Percentiles rank a stretch among this genome's conserved stretches.
Evolutionary conservation across 208 protist genomes (phyloP).

Genomic region (Crithidia mellificae): DNA sequence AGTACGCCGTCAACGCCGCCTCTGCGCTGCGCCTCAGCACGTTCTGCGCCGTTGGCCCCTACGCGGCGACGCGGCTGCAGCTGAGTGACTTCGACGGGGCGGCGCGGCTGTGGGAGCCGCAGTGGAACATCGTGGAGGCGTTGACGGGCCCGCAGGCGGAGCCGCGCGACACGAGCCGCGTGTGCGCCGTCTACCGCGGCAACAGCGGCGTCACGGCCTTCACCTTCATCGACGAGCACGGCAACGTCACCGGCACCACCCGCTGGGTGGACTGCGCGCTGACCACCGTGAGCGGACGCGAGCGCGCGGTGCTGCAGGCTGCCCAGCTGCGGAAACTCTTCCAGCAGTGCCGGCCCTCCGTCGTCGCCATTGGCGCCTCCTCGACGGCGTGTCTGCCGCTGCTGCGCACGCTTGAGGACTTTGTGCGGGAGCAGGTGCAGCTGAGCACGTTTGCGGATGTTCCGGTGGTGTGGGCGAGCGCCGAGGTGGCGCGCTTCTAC

Average conservation of each 20-base stretch:
- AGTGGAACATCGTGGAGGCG: constrained; percentile 88
- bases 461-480: constrained; percentile 70
- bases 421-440: constrained; percentile 61
- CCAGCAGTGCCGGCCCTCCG: constrained; percentile 51
- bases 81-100: constrained; percentile 57
- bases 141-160: constrained; percentile 26
- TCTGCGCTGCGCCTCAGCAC: constrained; percentile 53
- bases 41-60: constrained; percentile 69
- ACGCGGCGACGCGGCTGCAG: constrained; percentile 59
- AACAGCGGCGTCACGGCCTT: constrained; percentile 72
- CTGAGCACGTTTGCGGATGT: constrained; percentile 43
- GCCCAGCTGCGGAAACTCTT: constrained; percentile 72
- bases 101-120: constrained; percentile 65
- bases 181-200: constrained; percentile 77
- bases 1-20: constrained; percentile 40
- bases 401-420: constrained; percentile 65
- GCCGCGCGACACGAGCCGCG: constrained; percentile 38
- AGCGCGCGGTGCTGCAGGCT: constrained; percentile 51
- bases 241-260: constrained; percentile 58
- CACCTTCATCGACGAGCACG: constrained; percentile 76
- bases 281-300: constrained; percentile 53
- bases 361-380: constrained; percentile 73
- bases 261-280: constrained; percentile 76
- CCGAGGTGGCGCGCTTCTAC: constrained; percentile 74
- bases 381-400: constrained; percentile 44